Percentiles rank a stretch among this genome's conserved stretches.
phyloP scores from a whole-genome alignment of 1,284 basidiomycete species.

The Cystobasidiaceae sp. region DNA sequence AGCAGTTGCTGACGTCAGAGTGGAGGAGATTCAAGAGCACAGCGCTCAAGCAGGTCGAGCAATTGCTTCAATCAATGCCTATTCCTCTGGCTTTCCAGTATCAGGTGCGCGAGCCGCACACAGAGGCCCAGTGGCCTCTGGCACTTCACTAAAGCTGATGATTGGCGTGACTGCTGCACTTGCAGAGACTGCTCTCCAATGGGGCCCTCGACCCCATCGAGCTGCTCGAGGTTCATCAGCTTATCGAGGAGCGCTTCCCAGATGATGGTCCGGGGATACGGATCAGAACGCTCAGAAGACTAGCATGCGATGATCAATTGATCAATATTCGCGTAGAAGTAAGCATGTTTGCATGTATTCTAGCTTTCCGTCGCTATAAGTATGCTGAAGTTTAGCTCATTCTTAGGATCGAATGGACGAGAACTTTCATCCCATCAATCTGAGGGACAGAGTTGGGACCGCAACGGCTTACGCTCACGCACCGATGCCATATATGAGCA shows the following conservation, averaged over 20 bases:
- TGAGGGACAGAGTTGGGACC: neutral
- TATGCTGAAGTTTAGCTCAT: too few relatives aligned
- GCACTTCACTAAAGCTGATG: neutral
- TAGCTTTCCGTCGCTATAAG: too few relatives aligned
- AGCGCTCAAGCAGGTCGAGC: neutral
- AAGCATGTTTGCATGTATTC: too few relatives aligned
- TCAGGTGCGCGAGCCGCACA: neutral
- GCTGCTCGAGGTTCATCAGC: neutral
- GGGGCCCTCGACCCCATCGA: constrained; percentile 4
- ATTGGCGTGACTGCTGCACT: neutral
- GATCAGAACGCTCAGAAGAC: neutral
- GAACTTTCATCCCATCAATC: neutral
- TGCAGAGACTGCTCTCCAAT: constrained; percentile 6
- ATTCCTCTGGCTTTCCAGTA: constrained; percentile 7
- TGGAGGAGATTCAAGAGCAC: neutral
- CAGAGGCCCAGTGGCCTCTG: neutral
- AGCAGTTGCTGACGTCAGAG: neutral
- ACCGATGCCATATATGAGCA: neutral
- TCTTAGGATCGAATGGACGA: too few relatives aligned
- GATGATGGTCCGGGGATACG: neutral
- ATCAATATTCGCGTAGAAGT: neutral
- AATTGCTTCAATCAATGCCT: neutral
- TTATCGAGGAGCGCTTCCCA: constrained; percentile 1
- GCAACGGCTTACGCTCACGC: neutral
- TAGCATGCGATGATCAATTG: neutral